Conservation (phyloP, 2,329 filamentous ascomycete species). For the Pyrenophora seminiperda region DNA sequence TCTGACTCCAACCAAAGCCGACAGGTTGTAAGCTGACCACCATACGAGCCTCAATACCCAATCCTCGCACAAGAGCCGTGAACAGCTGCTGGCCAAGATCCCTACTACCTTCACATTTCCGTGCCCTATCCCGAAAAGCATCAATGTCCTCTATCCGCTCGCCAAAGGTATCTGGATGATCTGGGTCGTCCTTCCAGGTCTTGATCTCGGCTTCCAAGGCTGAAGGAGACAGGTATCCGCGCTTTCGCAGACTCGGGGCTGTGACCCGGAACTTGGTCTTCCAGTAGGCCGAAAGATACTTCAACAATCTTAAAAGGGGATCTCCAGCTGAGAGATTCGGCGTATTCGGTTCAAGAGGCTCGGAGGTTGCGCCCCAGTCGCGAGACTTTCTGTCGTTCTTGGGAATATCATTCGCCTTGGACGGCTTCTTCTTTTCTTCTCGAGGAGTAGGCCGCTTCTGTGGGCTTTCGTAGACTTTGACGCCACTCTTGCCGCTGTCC, state of each 20-base stretch:
- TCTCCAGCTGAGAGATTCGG: constrained; percentile 83
- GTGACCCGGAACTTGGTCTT: constrained; percentile 79
- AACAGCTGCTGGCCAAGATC: constrained; percentile 91
- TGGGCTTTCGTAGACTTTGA: constrained; percentile 36
- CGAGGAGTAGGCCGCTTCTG: constrained; percentile 18
- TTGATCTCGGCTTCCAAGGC: constrained; percentile 75
- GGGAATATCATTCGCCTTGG: constrained; percentile 41
- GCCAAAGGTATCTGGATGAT: constrained; percentile 71
- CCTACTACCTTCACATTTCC: constrained; percentile 75
- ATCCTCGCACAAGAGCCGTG: constrained; percentile 77
- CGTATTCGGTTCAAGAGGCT: constrained; percentile 69
- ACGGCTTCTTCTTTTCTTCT: constrained; percentile 12
- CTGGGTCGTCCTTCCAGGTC: constrained; percentile 66
- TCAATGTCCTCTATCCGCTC: constrained; percentile 72
- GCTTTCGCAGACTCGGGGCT: constrained; percentile 81
- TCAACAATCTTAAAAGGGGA: constrained; percentile 76
- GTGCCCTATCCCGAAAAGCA: constrained; percentile 72
- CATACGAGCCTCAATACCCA: constrained; percentile 82
- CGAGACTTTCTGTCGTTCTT: constrained; percentile 54
- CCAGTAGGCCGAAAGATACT: constrained; percentile 83
- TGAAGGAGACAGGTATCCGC: constrained; percentile 82
- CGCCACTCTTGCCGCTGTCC: constrained; percentile 50
- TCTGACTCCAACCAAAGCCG: constrained; percentile 89
- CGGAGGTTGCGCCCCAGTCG: constrained; percentile 75
- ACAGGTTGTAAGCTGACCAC: constrained; percentile 83